Evolutionary conservation across 2,329 filamentous ascomycete genomes (phyloP), one percentile per base, ranked within the genome.

Genomic region (Diaporthe velutina): DNA sequence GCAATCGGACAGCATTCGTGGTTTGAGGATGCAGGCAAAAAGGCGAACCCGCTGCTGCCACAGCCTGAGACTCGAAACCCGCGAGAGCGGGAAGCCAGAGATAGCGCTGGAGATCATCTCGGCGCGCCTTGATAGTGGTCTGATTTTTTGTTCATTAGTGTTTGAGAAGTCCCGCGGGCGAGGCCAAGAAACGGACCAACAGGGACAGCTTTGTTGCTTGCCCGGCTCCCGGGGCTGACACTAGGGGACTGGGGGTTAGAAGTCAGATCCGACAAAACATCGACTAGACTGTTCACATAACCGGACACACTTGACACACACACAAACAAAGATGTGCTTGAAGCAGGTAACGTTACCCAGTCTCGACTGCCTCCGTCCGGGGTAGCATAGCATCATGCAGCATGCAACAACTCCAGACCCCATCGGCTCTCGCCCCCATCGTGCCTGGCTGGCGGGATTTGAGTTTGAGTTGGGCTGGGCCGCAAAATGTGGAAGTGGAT

Each of bases 81-180:
- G 70, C 57, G 38, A 40, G 57, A 7, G 50, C 48, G 38, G 66
- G 42, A 57, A 48, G 30, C 55, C 33, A 52, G 48, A 64, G 55
- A 68, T 57, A 68, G 73, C 28, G 61, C 22, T 58, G 61, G 66
- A 48, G 57, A 42, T 57, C 68, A 55, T 61, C 67, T 67, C 60
- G 64, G 73, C 61, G 50, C 68, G 74, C 74, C 50, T 38, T 55
- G 67, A 74, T 68, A 72, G 57, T 78, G 77, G 77, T 25, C 77
- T 78, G 77, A 78, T 77, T 77, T 70, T 74, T 73, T 71, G 64
- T 72, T 77, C 75, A 78, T 77, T 25, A 70, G 35, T 77, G 77
- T 78, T 76, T 78, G 71, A 75, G 73, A 55, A 58, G 61, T 64
- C 38, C 68, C 58, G 58, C 38, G 58, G 19, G 58, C 33, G 48